These are phyloP conservation scores for Angomonas ambiguus DNA, from an alignment of 208 protist genomes.

Conservation along the genomic window DNA sequence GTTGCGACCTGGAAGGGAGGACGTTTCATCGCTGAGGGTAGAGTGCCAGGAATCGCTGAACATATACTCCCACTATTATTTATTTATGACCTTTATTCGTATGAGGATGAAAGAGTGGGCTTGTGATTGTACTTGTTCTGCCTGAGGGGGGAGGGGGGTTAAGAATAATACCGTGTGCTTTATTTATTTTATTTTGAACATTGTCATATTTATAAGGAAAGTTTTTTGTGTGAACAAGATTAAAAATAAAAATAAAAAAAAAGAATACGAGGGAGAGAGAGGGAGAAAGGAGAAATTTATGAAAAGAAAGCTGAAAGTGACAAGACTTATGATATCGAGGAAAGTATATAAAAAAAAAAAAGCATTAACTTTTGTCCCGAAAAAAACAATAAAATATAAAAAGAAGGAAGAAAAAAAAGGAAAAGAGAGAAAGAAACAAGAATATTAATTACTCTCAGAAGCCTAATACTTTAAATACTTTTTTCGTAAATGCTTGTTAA, in stretches of 20 bases:
- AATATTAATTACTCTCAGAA: background rate
- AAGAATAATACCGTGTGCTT: too few relatives aligned
- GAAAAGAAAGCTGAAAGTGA: background rate
- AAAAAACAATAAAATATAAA: background rate
- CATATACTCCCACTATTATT: too few relatives aligned
- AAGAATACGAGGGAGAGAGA: slow-evolving; percentile 1
- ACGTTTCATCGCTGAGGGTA: background rate
- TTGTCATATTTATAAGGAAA: too few relatives aligned
- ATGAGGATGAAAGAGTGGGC: too few relatives aligned
- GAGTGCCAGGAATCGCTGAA: background rate
- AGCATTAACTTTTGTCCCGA: background rate
- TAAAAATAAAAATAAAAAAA: slow-evolving; percentile 5
- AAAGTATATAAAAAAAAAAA: background rate
- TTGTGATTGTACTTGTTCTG: too few relatives aligned
- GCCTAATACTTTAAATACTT: background rate
- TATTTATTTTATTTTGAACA: too few relatives aligned
- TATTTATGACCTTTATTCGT: too few relatives aligned
- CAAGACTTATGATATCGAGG: background rate
- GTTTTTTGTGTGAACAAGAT: background rate
- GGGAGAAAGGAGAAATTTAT: background rate
- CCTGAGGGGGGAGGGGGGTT: too few relatives aligned
- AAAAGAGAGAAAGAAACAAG: background rate
- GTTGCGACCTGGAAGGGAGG: background rate
- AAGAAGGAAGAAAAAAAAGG: background rate
- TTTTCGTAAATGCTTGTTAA: background rate